These are phyloP conservation scores for Leccinum variicolor DNA, from an alignment of 768 basidiomycete species.

Conservation along the genomic window DNA sequence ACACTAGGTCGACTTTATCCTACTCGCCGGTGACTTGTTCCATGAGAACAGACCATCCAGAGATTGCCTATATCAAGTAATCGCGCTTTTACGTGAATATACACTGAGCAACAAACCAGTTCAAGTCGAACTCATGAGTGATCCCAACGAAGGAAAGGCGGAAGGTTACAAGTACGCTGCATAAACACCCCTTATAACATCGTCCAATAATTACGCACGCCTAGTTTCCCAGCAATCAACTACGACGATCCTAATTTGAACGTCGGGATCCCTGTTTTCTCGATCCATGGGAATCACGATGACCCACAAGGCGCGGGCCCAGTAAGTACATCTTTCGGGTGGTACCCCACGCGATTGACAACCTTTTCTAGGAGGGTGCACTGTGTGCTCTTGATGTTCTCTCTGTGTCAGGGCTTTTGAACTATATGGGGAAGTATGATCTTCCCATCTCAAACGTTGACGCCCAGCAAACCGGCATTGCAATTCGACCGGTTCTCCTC, in stretches of 20 bases:
- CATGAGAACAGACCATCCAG: constrained; percentile 96
- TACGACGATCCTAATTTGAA: constrained; percentile 98
- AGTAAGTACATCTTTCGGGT: constrained; percentile 42
- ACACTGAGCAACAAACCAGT: constrained; percentile 86
- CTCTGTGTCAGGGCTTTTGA: constrained; percentile 89
- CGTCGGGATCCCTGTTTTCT: constrained; percentile 94
- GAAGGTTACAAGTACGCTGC: constrained; percentile 71
- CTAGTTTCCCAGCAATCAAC: constrained; percentile 92
- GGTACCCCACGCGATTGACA: neutral
- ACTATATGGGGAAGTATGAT: constrained; percentile 98
- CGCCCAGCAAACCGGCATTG: constrained; percentile 69
- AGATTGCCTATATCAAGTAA: constrained; percentile 84
- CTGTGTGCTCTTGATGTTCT: constrained; percentile 93
- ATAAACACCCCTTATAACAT: neutral
- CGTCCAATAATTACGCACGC: neutral
- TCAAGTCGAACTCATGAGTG: constrained; percentile 87
- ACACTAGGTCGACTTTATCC: constrained; percentile 86
- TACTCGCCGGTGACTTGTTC: constrained; percentile 94
- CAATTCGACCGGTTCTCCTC: constrained; percentile 85
- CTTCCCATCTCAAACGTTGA: constrained; percentile 69
- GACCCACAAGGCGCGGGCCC: constrained; percentile 96
- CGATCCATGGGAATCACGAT: constrained; percentile 99
- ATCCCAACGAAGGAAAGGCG: constrained; percentile 88
- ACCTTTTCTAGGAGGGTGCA: constrained; percentile 75
- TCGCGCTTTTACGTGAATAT: constrained; percentile 87